Evolutionary conservation across 192 early-diverging fungal species (phyloP).

Genomic region (Mortierella hygrophila): DNA sequence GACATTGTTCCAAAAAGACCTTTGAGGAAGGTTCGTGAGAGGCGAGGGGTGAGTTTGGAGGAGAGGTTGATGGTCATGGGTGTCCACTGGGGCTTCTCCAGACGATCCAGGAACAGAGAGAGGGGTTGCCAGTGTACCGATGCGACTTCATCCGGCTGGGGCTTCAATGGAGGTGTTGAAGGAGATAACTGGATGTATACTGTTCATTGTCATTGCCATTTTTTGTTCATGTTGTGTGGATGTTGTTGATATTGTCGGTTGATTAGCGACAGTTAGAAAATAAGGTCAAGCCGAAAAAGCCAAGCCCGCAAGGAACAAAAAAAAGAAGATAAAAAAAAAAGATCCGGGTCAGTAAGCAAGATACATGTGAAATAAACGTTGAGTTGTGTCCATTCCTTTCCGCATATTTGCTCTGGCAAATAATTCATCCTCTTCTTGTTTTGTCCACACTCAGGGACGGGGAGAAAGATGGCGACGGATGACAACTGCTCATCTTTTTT

Average conservation of each 20-base stretch:
- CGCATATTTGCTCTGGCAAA: conserved; percentile 30
- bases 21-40: conserved; percentile 48
- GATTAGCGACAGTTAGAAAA: not conserved
- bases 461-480: not conserved
- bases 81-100: conserved; percentile 50
- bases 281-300: not conserved
- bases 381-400: not conserved
- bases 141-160: conserved; percentile 57
- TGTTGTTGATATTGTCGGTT: not conserved
- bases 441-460: not conserved
- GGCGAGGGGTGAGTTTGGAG: conserved; percentile 51
- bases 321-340: not conserved
- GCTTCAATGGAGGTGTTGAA: conserved; percentile 49
- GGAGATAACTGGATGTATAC: conserved; percentile 60
- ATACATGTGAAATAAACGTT: not conserved
- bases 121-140: conserved; percentile 60
- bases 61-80: conserved; percentile 60
- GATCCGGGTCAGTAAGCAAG: not conserved
- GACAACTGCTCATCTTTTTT: not conserved
- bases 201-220: not conserved
- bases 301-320: not conserved
- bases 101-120: conserved; percentile 52
- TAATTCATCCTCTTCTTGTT: conserved; percentile 28
- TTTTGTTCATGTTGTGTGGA: not conserved
- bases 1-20: conserved; percentile 57